phyloP scores from a whole-genome alignment of 23 red algal species.

The Gracilariopsis chorda region DNA sequence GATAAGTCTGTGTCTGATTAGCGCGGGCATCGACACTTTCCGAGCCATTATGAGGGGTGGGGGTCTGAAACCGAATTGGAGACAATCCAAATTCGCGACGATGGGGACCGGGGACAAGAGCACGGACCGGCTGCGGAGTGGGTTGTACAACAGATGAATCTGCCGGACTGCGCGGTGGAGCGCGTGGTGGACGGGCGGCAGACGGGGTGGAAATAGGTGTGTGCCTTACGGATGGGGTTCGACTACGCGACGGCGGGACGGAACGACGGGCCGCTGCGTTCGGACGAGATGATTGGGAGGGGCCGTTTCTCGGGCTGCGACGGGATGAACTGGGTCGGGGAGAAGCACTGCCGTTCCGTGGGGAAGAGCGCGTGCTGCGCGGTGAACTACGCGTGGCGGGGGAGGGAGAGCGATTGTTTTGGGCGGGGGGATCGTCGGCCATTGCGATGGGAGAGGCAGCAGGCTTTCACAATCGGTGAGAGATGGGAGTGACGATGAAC shows the following conservation, averaged over 20 bases:
- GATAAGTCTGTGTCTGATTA: neutral
- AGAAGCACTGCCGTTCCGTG: neutral
- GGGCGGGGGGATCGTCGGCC: neutral
- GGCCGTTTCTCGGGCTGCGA: neutral
- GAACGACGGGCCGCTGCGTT: neutral
- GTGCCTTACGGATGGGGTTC: neutral
- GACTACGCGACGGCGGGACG: neutral
- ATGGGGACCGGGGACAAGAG: slow-evolving; percentile 18
- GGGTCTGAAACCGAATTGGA: slow-evolving; percentile 41
- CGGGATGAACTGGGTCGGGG: neutral
- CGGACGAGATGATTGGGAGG: neutral
- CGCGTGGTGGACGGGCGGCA: neutral
- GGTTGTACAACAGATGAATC: slow-evolving; percentile 44
- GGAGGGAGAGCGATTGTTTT: neutral
- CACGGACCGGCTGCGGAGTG: slow-evolving; percentile 39
- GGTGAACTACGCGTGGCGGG: neutral
- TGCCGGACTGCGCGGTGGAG: neutral
- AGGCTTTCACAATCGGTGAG: no score
- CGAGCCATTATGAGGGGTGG: neutral
- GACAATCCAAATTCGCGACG: slow-evolving; percentile 53
- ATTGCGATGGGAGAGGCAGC: no score
- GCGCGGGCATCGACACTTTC: neutral
- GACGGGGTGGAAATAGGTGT: neutral
- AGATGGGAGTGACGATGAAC: no score
- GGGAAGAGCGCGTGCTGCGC: neutral